Base-by-base conservation (phyloP, 768 basidiomycete species). In the Lactifluus subvellereus region DNA sequence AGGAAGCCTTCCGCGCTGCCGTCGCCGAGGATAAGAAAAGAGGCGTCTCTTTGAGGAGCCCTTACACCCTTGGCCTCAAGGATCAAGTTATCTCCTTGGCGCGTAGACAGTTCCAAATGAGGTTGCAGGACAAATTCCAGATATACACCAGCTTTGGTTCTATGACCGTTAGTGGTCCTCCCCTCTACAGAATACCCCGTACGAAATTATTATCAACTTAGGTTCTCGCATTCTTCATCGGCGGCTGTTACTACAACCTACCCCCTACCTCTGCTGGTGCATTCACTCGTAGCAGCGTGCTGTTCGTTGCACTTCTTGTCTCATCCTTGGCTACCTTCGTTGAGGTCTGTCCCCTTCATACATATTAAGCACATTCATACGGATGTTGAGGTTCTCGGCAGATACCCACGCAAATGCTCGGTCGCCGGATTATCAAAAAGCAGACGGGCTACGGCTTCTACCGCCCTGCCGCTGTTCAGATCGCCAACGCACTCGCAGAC, bases 221-320 rank as follows among this genome's bases (percentile, higher is more conserved):
- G 66, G 43, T 8, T 20, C 72, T 87, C 22, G 79, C 85, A 14
- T 69, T 91, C 53, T 80, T 91, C 49, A 77, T 90, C 67, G 92
- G 91, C 35, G 85, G 81, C 6, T 83, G 86, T 13, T 97, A 84
- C 77, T 84, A 85, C 69, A 84, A 88, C 55, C 79, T 89, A 49
- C 91, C 91, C 1, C 69, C 80, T 11, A 86, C 88, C 0, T 84
- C 93, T 4, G 80, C 82, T 37, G 94, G 94, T 49, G 91, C 87
- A 0, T 97, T 97, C 76, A 93, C 93, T 30, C 84, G 93, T 65
- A 92, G 91, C 48, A 81, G 89, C 75, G 83, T 93, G 35, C 80
- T 95, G 50, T 94, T 95, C 72, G 72, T 80, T 30, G 84, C 85
- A 6, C 71, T 91, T 58, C 73, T 94, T 50, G 82, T 85, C 0